phyloP scores from a whole-genome alignment of 805 yeast species.

The Candida rishiriensis region DNA sequence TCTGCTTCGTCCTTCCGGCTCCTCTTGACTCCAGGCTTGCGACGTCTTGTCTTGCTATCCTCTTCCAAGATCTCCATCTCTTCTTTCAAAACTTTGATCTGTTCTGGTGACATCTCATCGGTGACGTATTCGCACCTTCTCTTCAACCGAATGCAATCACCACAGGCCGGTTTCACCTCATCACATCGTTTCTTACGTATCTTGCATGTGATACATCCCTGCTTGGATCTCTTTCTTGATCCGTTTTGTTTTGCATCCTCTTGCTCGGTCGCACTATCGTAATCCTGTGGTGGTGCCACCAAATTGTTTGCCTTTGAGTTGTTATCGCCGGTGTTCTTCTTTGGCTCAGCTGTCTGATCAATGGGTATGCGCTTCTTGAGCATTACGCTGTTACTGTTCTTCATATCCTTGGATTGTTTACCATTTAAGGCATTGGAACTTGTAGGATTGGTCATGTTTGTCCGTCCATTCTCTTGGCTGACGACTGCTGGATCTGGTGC shows the following conservation, averaged over 20 bases:
- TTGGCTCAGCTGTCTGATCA: too few species aligned
- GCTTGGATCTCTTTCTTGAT: slow-evolving; percentile 37
- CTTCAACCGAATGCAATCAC: slow-evolving; percentile 42
- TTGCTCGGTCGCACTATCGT: too few species aligned
- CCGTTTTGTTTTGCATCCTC: not conserved
- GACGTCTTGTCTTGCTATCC: slow-evolving; percentile 37
- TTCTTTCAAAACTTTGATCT: slow-evolving; percentile 31
- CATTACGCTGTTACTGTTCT: too few species aligned
- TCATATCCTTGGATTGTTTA: too few species aligned
- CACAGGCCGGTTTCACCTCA: slow-evolving; percentile 45
- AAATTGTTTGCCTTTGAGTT: too few species aligned
- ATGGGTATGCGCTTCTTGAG: too few species aligned
- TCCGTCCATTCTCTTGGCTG: too few species aligned
- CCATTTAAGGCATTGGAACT: too few species aligned
- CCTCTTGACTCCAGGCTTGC: slow-evolving; percentile 25
- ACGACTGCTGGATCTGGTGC: too few species aligned
- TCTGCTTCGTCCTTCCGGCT: not conserved
- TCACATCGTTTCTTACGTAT: slow-evolving; percentile 58
- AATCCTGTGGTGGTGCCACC: too few species aligned
- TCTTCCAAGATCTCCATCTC: slow-evolving; percentile 38
- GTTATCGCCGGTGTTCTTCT: too few species aligned
- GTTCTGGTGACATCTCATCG: slow-evolving; percentile 38
- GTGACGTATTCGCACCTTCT: slow-evolving; percentile 48
- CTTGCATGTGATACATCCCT: slow-evolving; percentile 70
- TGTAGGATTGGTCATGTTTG: too few species aligned